Evolutionary conservation across 2,329 filamentous ascomycete species (phyloP), one percentile per base, ranked within the genome.

Genomic region (Scedosporium boydii): DNA sequence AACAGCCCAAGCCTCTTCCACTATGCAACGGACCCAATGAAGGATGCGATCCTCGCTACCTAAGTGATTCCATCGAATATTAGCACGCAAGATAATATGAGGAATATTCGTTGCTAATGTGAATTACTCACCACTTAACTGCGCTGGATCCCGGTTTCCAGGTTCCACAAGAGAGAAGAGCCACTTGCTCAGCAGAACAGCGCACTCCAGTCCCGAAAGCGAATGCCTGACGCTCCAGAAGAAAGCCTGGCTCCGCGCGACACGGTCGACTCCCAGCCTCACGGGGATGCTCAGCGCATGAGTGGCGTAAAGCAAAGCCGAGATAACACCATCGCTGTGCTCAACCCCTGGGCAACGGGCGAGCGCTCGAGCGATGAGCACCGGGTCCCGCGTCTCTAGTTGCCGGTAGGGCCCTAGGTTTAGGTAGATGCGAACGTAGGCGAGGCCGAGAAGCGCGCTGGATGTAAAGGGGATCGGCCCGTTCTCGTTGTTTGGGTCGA

Each of bases 161-260:
- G 65, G 10, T 63, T 38, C 64, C 26, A 67, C 65, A 48, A 75
- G 59, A 64, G 69, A 67, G 46, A 70, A 63, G 55, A 80, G 70
- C 78, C 78, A 80, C 64, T 83, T 84, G 14, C 79, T 80, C 0
- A 84, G 69, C 2, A 85, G 70, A 0, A 84, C 76, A 0, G 80
- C 80, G 21, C 81, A 83, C 66, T 85, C 82, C 0, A 85, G 72
- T 1, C 78, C 79, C 3, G 79, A 82, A 0, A 84, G 72, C 0
- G 80, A 80, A 60, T 84, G 81, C n/a, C 82, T 75, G 2, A 82
- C 80, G 4, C 80, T 82, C 81, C 82, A 84, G 58, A 83, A 80
- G 55, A 82, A 81, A 0, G 81, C 80, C 59, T 84, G 81, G 16
- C 80, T 84, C 16, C 79, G 73, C 0, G 80, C 80, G 0, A 84